phyloP scores from a whole-genome alignment of 805 yeast species.

The Yamadazyma tumulicola region DNA sequence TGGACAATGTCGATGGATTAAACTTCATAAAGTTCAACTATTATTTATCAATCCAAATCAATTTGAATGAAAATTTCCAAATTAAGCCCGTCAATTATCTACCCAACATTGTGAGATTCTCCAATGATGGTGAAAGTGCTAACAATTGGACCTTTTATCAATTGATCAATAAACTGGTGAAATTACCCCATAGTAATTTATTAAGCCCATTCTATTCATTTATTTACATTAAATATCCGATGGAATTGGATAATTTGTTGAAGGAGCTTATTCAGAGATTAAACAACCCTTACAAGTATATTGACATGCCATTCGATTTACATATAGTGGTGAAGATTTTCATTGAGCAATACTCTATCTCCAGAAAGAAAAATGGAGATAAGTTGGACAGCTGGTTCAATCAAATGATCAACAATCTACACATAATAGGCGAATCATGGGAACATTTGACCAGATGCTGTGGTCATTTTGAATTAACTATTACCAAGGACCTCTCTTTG shows the following conservation, averaged over 20 bases:
- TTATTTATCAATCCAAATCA: slow-evolving; percentile 10
- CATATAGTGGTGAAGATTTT: slow-evolving; percentile 33
- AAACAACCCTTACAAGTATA: slow-evolving; percentile 78
- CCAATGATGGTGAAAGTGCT: slow-evolving; percentile 6
- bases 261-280: slow-evolving; percentile 77
- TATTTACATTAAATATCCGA: slow-evolving; percentile 7
- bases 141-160: slow-evolving; percentile 10
- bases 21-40: slow-evolving; percentile 10
- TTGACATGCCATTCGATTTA: slow-evolving; percentile 47
- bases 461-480: slow-evolving; percentile 4
- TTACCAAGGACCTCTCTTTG: too few relatives aligned
- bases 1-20: slow-evolving; percentile 3
- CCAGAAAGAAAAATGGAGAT: neutral
- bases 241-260: slow-evolving; percentile 55
- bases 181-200: slow-evolving; percentile 9
- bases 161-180: slow-evolving; percentile 20
- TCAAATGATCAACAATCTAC: slow-evolving; percentile 6
- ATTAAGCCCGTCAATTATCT: slow-evolving; percentile 8
- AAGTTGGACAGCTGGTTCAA: slow-evolving; percentile 11
- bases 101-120: slow-evolving; percentile 7
- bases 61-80: slow-evolving; percentile 10
- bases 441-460: slow-evolving; percentile 6
- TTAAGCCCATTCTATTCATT: slow-evolving; percentile 13
- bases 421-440: slow-evolving; percentile 10
- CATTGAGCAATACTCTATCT: slow-evolving; percentile 52